Percentiles rank a stretch among this genome's conserved stretches.
phyloP scores from a whole-genome alignment of 805 yeast genomes.

The Metschnikowia corniflorae region DNA sequence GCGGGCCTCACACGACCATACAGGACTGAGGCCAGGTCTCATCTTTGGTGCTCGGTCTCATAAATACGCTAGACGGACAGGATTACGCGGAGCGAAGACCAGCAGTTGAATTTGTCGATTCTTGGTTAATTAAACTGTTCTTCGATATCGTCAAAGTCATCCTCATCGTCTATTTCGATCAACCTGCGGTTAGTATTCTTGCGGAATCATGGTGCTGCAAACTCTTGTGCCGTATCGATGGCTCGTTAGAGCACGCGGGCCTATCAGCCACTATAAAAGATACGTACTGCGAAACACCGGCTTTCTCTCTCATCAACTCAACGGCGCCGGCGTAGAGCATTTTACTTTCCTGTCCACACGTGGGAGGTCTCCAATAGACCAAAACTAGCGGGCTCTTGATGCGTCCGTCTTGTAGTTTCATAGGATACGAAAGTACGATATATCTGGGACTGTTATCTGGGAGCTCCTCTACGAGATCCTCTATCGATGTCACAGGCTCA shows the following conservation, averaged over 20 bases:
- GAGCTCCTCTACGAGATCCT: slow-evolving; percentile 66
- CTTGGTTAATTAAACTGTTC: slow-evolving; percentile 19
- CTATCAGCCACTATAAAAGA: not conserved
- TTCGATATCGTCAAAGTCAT: slow-evolving; percentile 62
- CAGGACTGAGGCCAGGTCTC: slow-evolving; percentile 1
- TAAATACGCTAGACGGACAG: slow-evolving; percentile 2
- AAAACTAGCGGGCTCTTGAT: slow-evolving; percentile 70
- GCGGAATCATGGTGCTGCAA: too few species aligned
- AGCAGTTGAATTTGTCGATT: too few species aligned
- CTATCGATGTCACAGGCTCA: slow-evolving; percentile 48
- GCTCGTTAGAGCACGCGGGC: too few species aligned
- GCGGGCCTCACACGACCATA: slow-evolving; percentile 9
- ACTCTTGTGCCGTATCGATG: too few species aligned
- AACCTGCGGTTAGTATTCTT: slow-evolving; percentile 43
- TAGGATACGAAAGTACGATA: slow-evolving; percentile 72
- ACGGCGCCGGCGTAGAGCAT: slow-evolving; percentile 93
- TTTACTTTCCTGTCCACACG: slow-evolving; percentile 73
- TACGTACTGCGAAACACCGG: slow-evolving; percentile 65
- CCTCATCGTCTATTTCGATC: slow-evolving; percentile 62
- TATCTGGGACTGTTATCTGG: slow-evolving; percentile 83
- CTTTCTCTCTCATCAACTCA: slow-evolving; percentile 70
- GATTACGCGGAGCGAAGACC: too few species aligned
- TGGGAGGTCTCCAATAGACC: slow-evolving; percentile 85
- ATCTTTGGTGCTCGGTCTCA: slow-evolving; percentile 3
- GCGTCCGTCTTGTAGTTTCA: slow-evolving; percentile 67